These are phyloP conservation scores for thale cress (Arabidopsis thaliana) DNA, from an alignment of 345 rosid genomes.

Conservation along the genomic window DNA sequence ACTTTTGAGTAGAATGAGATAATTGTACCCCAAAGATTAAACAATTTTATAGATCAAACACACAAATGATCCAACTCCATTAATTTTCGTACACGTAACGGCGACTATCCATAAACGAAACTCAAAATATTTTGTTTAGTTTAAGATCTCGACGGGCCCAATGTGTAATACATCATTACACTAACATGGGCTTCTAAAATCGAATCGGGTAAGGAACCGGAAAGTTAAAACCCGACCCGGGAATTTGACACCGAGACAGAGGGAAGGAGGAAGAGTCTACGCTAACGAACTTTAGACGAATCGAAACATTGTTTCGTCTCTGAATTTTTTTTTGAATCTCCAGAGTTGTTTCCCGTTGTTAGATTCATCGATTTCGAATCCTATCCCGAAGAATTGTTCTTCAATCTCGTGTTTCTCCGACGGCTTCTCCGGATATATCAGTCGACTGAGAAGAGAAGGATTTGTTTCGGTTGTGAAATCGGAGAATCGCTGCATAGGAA, in stretches of 20 bases:
- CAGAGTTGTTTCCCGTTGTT: conserved; percentile 8
- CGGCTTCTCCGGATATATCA: conserved; percentile 11
- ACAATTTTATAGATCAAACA: conserved; percentile 20
- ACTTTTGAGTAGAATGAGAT: conserved; percentile 11
- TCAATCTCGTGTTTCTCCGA: not conserved
- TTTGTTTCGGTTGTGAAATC: conserved; percentile 18
- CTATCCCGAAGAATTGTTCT: not conserved
- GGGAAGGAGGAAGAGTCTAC: conserved; percentile 39
- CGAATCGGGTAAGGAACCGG: not conserved
- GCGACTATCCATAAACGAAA: conserved; percentile 5
- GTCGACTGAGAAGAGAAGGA: conserved; percentile 31
- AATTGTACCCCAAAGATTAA: conserved; percentile 12
- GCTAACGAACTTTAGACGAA: conserved; percentile 40
- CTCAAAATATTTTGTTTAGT: conserved; percentile 17
- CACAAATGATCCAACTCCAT: conserved; percentile 2
- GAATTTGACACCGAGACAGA: conserved; percentile 1
- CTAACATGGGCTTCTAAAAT: conserved; percentile 35
- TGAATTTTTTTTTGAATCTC: not conserved
- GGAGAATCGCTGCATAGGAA: conserved; percentile 19
- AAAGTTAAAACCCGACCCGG: conserved; percentile 42
- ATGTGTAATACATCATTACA: conserved; percentile 14
- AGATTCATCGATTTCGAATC: conserved; percentile 14
- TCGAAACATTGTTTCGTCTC: conserved; percentile 37
- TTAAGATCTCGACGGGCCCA: conserved; percentile 30
- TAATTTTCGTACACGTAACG: conserved; percentile 41